Evolutionary conservation across 495 filamentous ascomycete genomes (phyloP).

Genomic region (Neurospora sp.): DNA sequence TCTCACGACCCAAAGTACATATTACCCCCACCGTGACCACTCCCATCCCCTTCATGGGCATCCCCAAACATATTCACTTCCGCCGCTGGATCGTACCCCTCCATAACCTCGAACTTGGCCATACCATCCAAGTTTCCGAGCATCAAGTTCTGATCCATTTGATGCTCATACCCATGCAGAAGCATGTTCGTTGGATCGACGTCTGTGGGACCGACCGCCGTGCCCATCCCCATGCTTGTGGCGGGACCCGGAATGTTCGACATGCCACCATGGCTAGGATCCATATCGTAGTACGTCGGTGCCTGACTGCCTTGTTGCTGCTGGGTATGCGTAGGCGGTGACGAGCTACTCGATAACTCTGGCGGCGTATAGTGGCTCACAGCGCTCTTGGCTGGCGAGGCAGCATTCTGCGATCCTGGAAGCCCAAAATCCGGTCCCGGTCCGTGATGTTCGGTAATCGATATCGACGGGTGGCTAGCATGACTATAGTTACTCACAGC

Average conservation of each 20-base stretch:
- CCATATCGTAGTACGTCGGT: background rate
- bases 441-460: constrained; percentile 7
- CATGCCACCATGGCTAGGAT: background rate
- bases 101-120: background rate
- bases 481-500: constrained; percentile 24
- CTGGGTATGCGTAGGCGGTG: constrained; percentile 23
- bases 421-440: background rate
- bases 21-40: constrained; percentile 2
- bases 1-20: constrained; percentile 26
- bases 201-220: constrained; percentile 18
- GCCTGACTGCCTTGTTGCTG: constrained; percentile 1
- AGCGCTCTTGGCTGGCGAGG: constrained; percentile 38
- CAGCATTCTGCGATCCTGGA: constrained; percentile 18
- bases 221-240: constrained; percentile 20
- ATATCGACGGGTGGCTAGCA: constrained; percentile 12
- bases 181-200: constrained; percentile 34
- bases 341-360: constrained; percentile 35
- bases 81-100: constrained; percentile 7
- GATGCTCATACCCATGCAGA: constrained; percentile 27
- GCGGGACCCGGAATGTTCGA: constrained; percentile 12
- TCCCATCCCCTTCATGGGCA: constrained; percentile 4
- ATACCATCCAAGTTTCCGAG: constrained; percentile 4
- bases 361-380: constrained; percentile 24
- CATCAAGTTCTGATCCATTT: constrained; percentile 4
- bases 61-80: constrained; percentile 22